Conservation (phyloP, 106 monocot genomes). For the Dioscorea dumetorum region DNA sequence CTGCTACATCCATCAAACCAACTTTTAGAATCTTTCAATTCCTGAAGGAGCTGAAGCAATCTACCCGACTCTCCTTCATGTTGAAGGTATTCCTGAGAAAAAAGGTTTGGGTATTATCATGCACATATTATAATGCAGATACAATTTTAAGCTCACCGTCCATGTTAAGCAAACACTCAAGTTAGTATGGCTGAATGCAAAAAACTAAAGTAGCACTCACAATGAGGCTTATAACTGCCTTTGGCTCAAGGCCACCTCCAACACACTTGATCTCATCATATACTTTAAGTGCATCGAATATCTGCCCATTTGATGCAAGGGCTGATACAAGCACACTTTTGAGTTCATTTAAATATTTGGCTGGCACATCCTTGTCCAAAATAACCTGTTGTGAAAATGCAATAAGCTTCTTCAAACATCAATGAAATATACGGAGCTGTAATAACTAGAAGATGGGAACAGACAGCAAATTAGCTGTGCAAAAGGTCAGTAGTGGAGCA, state of each 20-base stretch:
- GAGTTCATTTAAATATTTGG: slow-evolving; percentile 41
- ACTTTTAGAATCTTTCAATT: slow-evolving; percentile 42
- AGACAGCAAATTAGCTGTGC: no score
- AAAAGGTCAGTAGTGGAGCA: no score
- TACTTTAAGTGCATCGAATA: slow-evolving; percentile 56
- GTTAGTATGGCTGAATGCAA: background rate
- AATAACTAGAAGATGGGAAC: no score
- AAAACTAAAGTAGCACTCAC: slow-evolving; percentile 30
- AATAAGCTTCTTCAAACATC: no score
- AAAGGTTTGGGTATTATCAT: background rate
- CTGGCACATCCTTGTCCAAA: slow-evolving; percentile 36
- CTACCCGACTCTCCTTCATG: slow-evolving; percentile 55
- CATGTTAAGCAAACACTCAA: background rate
- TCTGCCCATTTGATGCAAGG: slow-evolving; percentile 66
- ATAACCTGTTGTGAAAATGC: slow-evolving; percentile 41
- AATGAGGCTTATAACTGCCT: slow-evolving; percentile 60
- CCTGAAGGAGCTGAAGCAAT: slow-evolving; percentile 61
- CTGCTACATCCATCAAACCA: slow-evolving; percentile 89
- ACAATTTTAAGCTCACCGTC: no score
- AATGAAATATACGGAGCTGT: no score
- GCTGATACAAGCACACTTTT: slow-evolving; percentile 66
- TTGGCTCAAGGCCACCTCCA: slow-evolving; percentile 51
- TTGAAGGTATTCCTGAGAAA: slow-evolving; percentile 45
- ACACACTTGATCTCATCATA: slow-evolving; percentile 76
- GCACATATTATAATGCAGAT: background rate